Base-by-base conservation (phyloP, 2,329 filamentous ascomycete species). In the Didymella keratinophila region DNA sequence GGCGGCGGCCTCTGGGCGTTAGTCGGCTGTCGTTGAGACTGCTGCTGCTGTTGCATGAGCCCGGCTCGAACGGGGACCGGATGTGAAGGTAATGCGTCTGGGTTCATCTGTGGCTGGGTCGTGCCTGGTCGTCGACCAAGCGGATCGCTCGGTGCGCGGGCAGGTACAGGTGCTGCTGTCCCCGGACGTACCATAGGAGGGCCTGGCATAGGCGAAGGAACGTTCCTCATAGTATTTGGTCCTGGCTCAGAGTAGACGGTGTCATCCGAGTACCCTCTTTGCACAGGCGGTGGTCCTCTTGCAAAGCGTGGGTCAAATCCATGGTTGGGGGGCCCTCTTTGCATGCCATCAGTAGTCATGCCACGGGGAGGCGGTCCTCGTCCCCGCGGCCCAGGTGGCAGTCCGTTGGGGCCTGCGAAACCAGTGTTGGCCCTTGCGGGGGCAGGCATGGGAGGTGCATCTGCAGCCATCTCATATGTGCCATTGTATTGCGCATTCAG, bases 381-480 rank as follows among this genome's bases (percentile, higher is more conserved):
- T 39, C 67, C 71, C 41, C 71, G 68, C 7, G 70, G 69, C 27
- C 67, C 71, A 52, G 52, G 65, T 25, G 73, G 68, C 23, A 71
- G 47, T 10, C 71, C 69, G 54, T 61, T 65, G 4, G 61, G 47
- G 14, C 51, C 60, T 56, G 66, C 63, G 25, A 72, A 70, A 4
- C 66, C 53, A 77, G 83, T 70, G 82, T 78, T 39, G 78, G 65
- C 70, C 48, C 67, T 80, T 11, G 87, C 87, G 28, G 88, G 76
- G 2, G 81, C 79, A 16, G 75, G 74, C 37, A 77, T 63, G 1
- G 69, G 68, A 21, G 86, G 86, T 20, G 82, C 80, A 65, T 91
- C 87, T 25, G 80, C 83, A 2, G 86, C 87, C 83, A 93, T 89
- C 69, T 92, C 91, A 65, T 92, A 92, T 1, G 90, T 83, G 11